Base-by-base conservation (phyloP, 2,329 filamentous ascomycete species). In the Corinectria fuckeliana region DNA sequence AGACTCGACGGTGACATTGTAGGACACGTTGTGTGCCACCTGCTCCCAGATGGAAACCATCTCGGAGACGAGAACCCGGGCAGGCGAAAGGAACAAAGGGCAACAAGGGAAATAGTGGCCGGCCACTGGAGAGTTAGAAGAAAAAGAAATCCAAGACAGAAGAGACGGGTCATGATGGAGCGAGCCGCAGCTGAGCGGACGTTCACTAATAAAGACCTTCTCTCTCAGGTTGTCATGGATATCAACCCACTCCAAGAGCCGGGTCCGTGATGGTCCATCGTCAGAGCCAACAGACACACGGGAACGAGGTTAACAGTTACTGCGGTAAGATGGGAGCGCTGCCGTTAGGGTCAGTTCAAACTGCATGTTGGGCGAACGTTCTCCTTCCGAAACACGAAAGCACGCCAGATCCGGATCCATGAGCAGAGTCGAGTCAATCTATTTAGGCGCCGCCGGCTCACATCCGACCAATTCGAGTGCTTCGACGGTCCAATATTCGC, bases 321-420 rank as follows among this genome's bases (percentile, higher is more conserved):
- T n/a, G 10, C n/a, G 44, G 23, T 10, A 58, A 62, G 69, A 38
- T 41, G 36, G 41, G 25, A 41, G 56, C 11, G 23, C 1, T 8
- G 23, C 20, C 65, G 66, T 69, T 69, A 68, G 54, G 42, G 23
- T 20, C 30, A 21, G 13, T 49, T 51, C 48, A 39, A 28, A 58
- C 50, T 64, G 66, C 62, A 68, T 30, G 64, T 64, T 68, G 60
- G 66, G 63, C 7, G 2, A 32, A 28, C 28, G 34, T 25, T 51
- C 41, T 10, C 58, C 34, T 57, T 42, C 44, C 56, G 64, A 69
- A 68, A 68, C 65, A n/a, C n/a, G 25, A 50, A n/a, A 26, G 50
- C 41, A 47, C n/a, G 28, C 25, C 20, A 13, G 42, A 5, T 9
- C n/a, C 4, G 26, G 39, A n/a, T n/a, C n/a, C n/a, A n/a, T n/a